Evolutionary conservation across 306 rosid species (phyloP).

Genomic region (Cyclanthera cordifolia): DNA sequence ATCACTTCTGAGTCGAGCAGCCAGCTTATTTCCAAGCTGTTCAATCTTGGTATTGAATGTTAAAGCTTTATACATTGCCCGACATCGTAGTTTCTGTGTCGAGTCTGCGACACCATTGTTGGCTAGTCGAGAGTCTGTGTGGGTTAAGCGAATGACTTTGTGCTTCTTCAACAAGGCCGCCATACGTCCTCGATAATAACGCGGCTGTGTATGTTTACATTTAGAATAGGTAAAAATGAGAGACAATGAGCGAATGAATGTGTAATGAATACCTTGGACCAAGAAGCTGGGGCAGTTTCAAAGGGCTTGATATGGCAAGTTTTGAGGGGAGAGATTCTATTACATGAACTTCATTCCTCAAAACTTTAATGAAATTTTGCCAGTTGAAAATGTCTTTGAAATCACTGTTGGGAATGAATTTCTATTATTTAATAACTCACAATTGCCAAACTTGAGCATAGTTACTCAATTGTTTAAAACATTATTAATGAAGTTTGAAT

Average conservation of each 20-base stretch:
- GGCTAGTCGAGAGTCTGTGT: conserved; percentile 81
- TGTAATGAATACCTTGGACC: conserved; percentile 70
- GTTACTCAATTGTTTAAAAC: no score
- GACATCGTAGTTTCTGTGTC: conserved; percentile 77
- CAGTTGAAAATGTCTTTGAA: conserved; percentile 31
- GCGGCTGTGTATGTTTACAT: conserved; percentile 44
- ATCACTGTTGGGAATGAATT: background rate
- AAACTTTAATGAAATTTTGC: conserved; percentile 67
- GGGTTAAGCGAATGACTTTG: conserved; percentile 60
- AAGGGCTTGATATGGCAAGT: conserved; percentile 40
- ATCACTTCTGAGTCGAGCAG: conserved; percentile 48
- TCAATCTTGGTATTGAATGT: conserved; percentile 58
- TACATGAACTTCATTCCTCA: conserved; percentile 60
- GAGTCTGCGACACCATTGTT: conserved; percentile 78
- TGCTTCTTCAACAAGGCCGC: conserved; percentile 46
- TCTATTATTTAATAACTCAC: no score
- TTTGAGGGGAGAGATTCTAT: conserved; percentile 66
- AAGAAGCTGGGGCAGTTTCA: conserved; percentile 79
- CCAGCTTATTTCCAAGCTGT: conserved; percentile 60
- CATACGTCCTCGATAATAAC: conserved; percentile 79
- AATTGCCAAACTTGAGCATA: no score
- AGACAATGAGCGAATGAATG: background rate
- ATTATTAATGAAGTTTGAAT: no score
- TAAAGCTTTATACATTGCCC: conserved; percentile 75
- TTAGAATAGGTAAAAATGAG: background rate